Evolutionary conservation across 768 basidiomycete genomes (phyloP), one percentile per base, ranked within the genome.

Genomic region (Suillus paluster): DNA sequence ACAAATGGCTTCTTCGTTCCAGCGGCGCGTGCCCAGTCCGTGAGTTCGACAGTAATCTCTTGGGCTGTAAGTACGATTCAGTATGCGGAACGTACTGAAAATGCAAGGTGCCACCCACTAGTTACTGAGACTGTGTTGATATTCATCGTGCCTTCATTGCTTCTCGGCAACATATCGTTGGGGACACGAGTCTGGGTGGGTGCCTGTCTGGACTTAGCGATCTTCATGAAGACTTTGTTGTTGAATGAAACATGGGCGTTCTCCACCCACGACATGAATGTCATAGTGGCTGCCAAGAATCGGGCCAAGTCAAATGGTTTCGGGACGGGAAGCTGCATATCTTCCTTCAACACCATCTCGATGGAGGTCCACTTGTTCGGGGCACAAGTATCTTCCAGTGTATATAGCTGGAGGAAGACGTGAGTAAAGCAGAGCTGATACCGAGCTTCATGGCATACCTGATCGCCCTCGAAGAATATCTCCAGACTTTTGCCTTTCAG

Each of bases 21-120:
- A 4, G 85, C 84, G 19, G 80, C 78, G 71, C 90, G 91, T 4
- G 91, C 86, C 84, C 86, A 88, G 67, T 84, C 81, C 77, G 91
- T 87, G 19, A 94, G 84, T 59, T 89, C 85, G 0, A 92, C 91
- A 58, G 83, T 84, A 63, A 98, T 93, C 57, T 85, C 80, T 33
- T 96, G 80, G 15, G 88, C 91, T 88, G 50, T 33, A 59, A 15
- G 30, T 61, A 38, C 44, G 17, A 33, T 21, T 60, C 25, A 63
- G 45, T 44, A 25, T 17, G 15, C 36, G 10, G 36, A 21, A 10
- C 10, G 17, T n/a, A n/a, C 10, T 11, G 5, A 38, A 38, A 39
- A 55, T 15, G 9, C 17, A 19, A 25, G 15, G 9, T 38, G 23
- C 17, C 17, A 55, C 53, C 12, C 36, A 55, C 53, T 55, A 25